A percentile compares a stretch with the other conserved stretches of the same genome.
Conservation (phyloP, 495 filamentous ascomycete genomes). For the Neurospora cerealis region DNA sequence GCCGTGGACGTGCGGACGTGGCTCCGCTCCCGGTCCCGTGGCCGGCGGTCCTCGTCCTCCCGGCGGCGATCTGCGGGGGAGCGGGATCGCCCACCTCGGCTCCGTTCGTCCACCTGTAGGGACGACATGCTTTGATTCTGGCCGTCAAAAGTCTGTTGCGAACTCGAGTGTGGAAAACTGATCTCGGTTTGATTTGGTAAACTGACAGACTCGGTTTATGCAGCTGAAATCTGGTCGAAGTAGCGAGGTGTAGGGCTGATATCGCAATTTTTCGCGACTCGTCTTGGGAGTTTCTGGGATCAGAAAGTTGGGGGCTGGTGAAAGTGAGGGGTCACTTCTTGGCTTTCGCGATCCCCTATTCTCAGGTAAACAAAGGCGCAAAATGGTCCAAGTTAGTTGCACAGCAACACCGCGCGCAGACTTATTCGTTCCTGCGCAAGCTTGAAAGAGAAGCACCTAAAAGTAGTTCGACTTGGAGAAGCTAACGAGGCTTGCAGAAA, state of each 20-base stretch:
- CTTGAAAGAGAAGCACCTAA: background rate
- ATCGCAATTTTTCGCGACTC: background rate
- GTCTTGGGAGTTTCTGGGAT: background rate
- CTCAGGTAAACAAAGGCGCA: background rate
- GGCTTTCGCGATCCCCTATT: background rate
- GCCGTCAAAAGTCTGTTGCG: background rate
- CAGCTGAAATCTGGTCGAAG: background rate
- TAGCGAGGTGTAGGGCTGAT: background rate
- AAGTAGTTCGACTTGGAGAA: background rate
- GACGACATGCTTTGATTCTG: constrained; percentile 22
- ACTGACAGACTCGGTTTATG: background rate
- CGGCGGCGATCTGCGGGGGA: constrained; percentile 41
- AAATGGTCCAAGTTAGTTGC: background rate
- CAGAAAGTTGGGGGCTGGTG: background rate
- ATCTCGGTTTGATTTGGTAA: background rate
- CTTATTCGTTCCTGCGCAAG: background rate
- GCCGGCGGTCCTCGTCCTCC: constrained; percentile 19
- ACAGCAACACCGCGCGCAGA: background rate
- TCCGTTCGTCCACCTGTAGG: constrained; percentile 48
- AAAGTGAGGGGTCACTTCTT: background rate
- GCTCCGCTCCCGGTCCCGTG: constrained; percentile 26
- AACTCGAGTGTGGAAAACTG: background rate
- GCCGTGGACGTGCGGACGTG: constrained; percentile 23
- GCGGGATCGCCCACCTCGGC: constrained; percentile 50
- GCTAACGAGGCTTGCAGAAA: background rate